A percentile compares a stretch with the other conserved stretches of the same genome.
These are phyloP conservation scores for Ceratopteris richardii DNA, from an alignment of 75 land plant species.

Conservation along the genomic window DNA sequence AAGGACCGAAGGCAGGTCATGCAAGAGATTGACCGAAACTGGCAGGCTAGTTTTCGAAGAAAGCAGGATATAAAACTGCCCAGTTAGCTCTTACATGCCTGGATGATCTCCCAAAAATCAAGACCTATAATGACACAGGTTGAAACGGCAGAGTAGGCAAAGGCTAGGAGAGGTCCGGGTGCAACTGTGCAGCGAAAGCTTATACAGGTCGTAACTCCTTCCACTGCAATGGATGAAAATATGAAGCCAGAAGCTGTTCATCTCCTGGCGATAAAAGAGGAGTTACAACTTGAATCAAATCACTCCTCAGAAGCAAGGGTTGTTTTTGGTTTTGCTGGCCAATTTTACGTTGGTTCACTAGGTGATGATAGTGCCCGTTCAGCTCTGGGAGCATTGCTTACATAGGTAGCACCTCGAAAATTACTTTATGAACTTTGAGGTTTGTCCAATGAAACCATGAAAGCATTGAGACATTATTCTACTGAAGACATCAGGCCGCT, in stretches of 20 bases:
- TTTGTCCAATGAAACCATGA: slow-evolving; percentile 60
- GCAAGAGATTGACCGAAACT: too few relatives aligned
- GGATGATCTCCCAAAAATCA: too few relatives aligned
- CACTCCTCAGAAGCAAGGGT: neutral
- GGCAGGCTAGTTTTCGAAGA: too few relatives aligned
- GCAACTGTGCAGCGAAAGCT: slow-evolving; percentile 78
- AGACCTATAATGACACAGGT: slow-evolving; percentile 81
- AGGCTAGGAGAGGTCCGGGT: slow-evolving; percentile 56
- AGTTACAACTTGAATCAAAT: too few relatives aligned
- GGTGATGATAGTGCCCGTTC: slow-evolving; percentile 73
- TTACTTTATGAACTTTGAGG: slow-evolving; percentile 76
- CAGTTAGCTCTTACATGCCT: too few relatives aligned
- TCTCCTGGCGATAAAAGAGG: slow-evolving; percentile 68
- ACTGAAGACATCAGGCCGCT: slow-evolving; percentile 33
- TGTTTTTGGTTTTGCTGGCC: slow-evolving; percentile 77
- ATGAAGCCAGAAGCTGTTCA: slow-evolving; percentile 86
- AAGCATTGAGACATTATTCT: slow-evolving; percentile 47
- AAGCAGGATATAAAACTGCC: too few relatives aligned
- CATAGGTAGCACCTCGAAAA: slow-evolving; percentile 88
- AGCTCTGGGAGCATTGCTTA: slow-evolving; percentile 63
- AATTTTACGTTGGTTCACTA: slow-evolving; percentile 72
- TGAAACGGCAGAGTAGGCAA: slow-evolving; percentile 78
- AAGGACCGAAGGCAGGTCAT: too few relatives aligned
- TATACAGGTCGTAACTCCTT: slow-evolving; percentile 59
- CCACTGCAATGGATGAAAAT: slow-evolving; percentile 54